Evolutionary conservation across 208 protist species (phyloP), one percentile per base, ranked within the genome.

Genomic region (Tritrichomonas musculus): DNA sequence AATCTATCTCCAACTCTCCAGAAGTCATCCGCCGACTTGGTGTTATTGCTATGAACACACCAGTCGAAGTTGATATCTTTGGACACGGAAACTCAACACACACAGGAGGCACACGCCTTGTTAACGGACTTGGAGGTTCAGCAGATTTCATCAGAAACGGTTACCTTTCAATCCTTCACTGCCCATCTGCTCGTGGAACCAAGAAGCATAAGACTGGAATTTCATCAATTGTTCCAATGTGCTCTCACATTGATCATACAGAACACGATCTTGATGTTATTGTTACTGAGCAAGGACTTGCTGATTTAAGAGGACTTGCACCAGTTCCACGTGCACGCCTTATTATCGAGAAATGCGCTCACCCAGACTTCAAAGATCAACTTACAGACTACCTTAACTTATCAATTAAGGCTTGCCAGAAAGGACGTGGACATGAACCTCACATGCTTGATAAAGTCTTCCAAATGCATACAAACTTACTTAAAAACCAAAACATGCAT

Each of bases 201-300:
- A 77, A 77, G 33, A 20, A 9, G 4, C 1, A 36, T 20, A 2
- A 2, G 20, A 47, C 25, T n/a, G 69, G 69, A n/a, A 77, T 77
- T 77, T 77, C 69, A 47, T 77, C 33, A 17, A 47, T 77, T 77
- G 69, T 77, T 77, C 69, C 69, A 47, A 77, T 77, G 69, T 39
- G 33, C 20, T 44, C 69, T 47, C 69, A 77, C 20, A 47, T 77
- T 44, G 69, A 77, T 44, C 69, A 77, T 44, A 77, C 69, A 44
- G 69, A 77, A 47, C 69, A 69, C 30, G 64, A 69, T 69, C 64
- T 69, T 69, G 64, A 69, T 69, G 64, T 69, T 3, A n/a, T 69
- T 8, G 64, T 72, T n/a, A 72, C 64, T 27, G 69, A 77, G 44
- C 25, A 77, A 47, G 69, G 69, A 11, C 69, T 77, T 39, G 69